Evolutionary conservation across 257 asterid genomes (phyloP).

Genomic region (Voacanga thouarsii): DNA sequence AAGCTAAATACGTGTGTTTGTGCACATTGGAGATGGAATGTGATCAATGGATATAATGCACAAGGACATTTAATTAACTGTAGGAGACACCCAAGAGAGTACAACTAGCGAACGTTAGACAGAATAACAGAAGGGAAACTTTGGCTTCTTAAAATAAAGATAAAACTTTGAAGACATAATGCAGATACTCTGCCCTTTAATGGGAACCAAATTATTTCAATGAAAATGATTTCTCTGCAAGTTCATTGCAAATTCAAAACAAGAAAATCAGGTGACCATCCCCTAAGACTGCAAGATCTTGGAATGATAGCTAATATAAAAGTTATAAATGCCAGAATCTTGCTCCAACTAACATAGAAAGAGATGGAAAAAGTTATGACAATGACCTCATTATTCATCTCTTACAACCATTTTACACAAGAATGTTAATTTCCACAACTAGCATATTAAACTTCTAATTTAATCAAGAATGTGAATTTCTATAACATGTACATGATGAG

Average conservation of each 20-base stretch:
- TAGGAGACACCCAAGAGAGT: not conserved
- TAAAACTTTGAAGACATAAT: not conserved
- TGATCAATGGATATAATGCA: slow-evolving; percentile 3
- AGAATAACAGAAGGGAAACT: not conserved
- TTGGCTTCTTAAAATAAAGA: not conserved
- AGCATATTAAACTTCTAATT: not conserved
- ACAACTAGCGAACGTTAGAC: not conserved
- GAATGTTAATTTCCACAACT: not conserved
- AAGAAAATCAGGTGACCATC: not conserved
- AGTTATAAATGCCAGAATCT: not conserved
- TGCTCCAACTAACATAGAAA: not conserved
- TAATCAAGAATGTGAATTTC: not conserved
- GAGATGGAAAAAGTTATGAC: not conserved
- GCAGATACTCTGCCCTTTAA: not conserved
- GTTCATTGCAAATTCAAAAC: not conserved
- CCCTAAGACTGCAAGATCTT: not conserved
- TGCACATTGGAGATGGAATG: not conserved
- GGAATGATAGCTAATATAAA: not conserved
- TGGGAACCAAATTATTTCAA: not conserved
- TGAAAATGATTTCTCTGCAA: not conserved
- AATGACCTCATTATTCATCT: not conserved
- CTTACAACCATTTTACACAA: not conserved
- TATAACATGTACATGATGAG: not conserved
- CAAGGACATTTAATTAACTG: not conserved
- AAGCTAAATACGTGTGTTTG: not conserved